Evolutionary conservation across 805 yeast genomes (phyloP), one percentile per base, ranked within the genome.

Genomic region (Naumovozyma baii): DNA sequence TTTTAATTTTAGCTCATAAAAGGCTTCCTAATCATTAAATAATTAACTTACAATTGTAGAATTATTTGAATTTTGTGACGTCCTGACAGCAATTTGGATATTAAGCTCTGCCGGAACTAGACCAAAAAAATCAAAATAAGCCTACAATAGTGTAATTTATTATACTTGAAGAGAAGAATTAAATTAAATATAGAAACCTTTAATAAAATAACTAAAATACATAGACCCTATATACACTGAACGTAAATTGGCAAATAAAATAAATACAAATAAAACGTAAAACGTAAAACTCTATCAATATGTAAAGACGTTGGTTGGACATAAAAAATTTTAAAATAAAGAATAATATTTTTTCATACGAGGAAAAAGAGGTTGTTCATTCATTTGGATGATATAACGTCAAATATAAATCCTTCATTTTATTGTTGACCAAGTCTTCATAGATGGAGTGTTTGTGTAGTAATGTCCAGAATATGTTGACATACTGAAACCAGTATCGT

Each of bases 401-500:
- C 26, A 22, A 22, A n/a, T 9, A 29, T 18, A 9, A 33, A 36
- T 18, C 19, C 35, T 16, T 41, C 46, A 55, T 51, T 53, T 54
- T 33, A 47, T 78, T 34, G 84, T 74, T 32, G 80, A 69, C 70
- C 75, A 78, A 34, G 75, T 66, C 43, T 68, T 59, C 48, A 73
- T 54, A 4, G 70, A 63, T 50, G 78, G 75, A 30, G 84, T 74
- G 4, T 61, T 55, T 36, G 74, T 70, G 62, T 67, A 70, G 52
- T 57, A 66, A 44, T 45, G 64, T 44, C 52, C 55, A 34, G 40
- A 42, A 16, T 50, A 50, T 34, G 66, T 62, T 9, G 69, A 54
- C 50, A 63, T 52, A 20, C 46, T 43, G 38, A 49, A 47, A 60
- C 87, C 85, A 47, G 97, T 90, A 62, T 88, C 97, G 59, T 88